Conservation (phyloP, 2,329 filamentous ascomycete species). For the Aspergillus melleus region DNA sequence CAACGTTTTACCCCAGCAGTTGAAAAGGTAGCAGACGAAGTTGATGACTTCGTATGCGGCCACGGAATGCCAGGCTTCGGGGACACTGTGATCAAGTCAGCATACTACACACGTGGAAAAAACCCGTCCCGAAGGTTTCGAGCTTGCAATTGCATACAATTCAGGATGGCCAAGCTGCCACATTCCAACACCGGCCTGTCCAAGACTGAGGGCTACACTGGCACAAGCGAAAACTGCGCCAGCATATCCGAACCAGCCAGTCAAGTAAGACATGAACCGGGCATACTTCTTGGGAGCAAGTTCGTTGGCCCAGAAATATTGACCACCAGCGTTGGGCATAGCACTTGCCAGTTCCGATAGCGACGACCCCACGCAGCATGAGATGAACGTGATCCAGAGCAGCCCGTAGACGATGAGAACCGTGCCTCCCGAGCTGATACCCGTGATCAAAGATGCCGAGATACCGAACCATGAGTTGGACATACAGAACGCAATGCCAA, state of each 20-base stretch:
- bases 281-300: conserved; percentile 49
- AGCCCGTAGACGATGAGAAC: conserved; percentile 53
- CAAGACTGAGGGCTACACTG: conserved; percentile 52
- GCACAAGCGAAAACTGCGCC: conserved; percentile 56
- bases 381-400: conserved; percentile 48
- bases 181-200: conserved; percentile 51
- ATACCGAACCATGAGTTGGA: conserved; percentile 56
- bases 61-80: conserved; percentile 39
- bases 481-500: conserved; percentile 53
- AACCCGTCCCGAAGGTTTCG: neutral
- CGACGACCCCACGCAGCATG: conserved; percentile 47
- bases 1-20: conserved; percentile 42
- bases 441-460: conserved; percentile 50
- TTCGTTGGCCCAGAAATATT: conserved; percentile 54
- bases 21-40: conserved; percentile 51
- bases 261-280: conserved; percentile 49
- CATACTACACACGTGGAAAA: neutral
- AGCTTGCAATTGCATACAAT: conserved; percentile 42
- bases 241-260: conserved; percentile 56
- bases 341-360: conserved; percentile 51
- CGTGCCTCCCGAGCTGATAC: conserved; percentile 53
- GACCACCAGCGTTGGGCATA: conserved; percentile 53
- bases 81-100: conserved; percentile 25
- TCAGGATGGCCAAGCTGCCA: conserved; percentile 54
- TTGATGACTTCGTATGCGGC: conserved; percentile 51